Conservation (phyloP, 805 yeast genomes). For the Schwanniomyces sp. region DNA sequence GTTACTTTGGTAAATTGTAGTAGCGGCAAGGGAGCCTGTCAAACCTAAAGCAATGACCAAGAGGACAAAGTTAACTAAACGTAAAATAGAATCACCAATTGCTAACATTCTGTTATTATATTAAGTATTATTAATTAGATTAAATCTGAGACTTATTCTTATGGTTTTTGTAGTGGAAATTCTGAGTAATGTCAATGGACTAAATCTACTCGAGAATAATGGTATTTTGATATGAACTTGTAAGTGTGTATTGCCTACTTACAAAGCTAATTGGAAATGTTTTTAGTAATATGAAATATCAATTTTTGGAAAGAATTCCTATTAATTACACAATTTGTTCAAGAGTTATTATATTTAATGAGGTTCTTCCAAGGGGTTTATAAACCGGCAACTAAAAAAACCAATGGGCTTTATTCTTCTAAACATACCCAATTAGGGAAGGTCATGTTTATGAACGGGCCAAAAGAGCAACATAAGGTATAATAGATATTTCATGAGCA, state of each 20-base stretch:
- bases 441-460: conserved; percentile 17
- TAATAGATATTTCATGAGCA: neutral
- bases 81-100: conserved; percentile 71
- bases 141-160: neutral
- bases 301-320: neutral
- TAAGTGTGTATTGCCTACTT: neutral
- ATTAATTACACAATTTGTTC: conserved; percentile 1
- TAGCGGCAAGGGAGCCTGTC: conserved; percentile 82
- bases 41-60: conserved; percentile 81
- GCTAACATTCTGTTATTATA: conserved; percentile 48
- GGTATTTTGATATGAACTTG: neutral
- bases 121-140: neutral
- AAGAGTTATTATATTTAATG: neutral
- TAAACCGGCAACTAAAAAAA: conserved; percentile 2
- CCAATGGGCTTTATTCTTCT: neutral
- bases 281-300: neutral
- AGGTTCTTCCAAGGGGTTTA: conserved; percentile 6
- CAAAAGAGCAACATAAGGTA: conserved; percentile 5
- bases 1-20: conserved; percentile 47
- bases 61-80: conserved; percentile 73
- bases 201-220: neutral
- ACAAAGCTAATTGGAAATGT: neutral
- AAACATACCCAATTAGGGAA: conserved; percentile 12
- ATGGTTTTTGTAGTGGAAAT: neutral
- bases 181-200: neutral